Base-by-base conservation (phyloP, 805 yeast genomes). In the Priceomyces medius region DNA sequence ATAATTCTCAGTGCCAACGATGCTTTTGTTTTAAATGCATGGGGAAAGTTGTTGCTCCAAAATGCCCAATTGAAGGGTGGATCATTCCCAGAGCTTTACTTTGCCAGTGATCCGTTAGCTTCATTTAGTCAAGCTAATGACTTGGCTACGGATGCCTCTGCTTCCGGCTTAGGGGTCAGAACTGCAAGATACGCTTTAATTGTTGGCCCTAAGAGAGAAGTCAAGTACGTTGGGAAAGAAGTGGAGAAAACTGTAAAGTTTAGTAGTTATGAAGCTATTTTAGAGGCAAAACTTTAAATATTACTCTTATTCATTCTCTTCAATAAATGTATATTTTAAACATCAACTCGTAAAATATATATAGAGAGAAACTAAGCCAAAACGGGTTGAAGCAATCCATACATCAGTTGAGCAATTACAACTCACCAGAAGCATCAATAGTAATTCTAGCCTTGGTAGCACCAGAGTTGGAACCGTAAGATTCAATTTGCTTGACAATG, bases 401-500 rank as follows among this genome's bases (percentile, higher is more conserved):
- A 9, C 27, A 23, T 9, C 9, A 23, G n/a, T n/a, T n/a, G n/a
- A 21, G 5, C n/a, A 20, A 36, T 65, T 67, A 66, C 56, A 77
- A 57, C 65, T 76, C 79, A 62, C 85, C 85, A 49, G 75, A 67
- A 44, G 77, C 80, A 48, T 76, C 86, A 60, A 86, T 76, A 66
- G 74, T 71, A 61, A 86, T 68, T 63, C 71, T 74, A 50, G 81
- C 82, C 46, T 68, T 70, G 63, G 95, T 80, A 54, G 77, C 66
- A 64, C 95, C 95, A 47, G 77, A 61, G 55, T 64, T 61, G 45
- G 89, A 74, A 59, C 95, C 95, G 61, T 66, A 76, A 43, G 80
- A 63, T 67, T 80, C 85, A 47, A 80, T 69, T 56, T 73, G 65
- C 72, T 79, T 74, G 56, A 80, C 82, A 45, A 76, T 53, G 46